Conservation (phyloP, 2,329 filamentous ascomycete species). For the Cladosporium sp. region DNA sequence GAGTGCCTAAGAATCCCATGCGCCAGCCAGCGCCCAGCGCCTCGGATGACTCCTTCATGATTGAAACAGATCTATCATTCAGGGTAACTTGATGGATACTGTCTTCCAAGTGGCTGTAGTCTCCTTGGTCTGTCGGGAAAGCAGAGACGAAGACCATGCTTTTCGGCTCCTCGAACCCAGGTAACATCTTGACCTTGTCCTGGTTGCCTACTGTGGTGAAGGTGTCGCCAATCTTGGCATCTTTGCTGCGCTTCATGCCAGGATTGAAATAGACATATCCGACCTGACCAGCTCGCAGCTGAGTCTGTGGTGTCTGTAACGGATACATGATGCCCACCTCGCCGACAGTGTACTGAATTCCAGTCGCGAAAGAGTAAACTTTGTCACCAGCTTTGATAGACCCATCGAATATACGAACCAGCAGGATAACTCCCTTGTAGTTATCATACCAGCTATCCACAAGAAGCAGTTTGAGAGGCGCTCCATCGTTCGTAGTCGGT, state of each 20-base stretch:
- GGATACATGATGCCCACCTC: slow-evolving; percentile 98
- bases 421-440: slow-evolving; percentile 86
- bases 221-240: slow-evolving; percentile 94
- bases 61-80: slow-evolving; percentile 89
- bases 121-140: slow-evolving; percentile 85
- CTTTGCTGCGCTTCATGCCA: slow-evolving; percentile 94
- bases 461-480: slow-evolving; percentile 75
- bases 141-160: slow-evolving; percentile 98
- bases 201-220: slow-evolving; percentile 79
- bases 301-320: slow-evolving; percentile 71
- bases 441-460: slow-evolving; percentile 99
- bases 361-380: slow-evolving; percentile 82
- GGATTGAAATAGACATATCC: slow-evolving; percentile 97
- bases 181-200: slow-evolving; percentile 70
- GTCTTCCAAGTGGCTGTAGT: slow-evolving; percentile 82
- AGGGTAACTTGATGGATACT: slow-evolving; percentile 90
- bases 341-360: slow-evolving; percentile 84
- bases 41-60: slow-evolving; percentile 91
- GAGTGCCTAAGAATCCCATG: slow-evolving; percentile 87
- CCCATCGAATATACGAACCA: slow-evolving; percentile 90
- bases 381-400: slow-evolving; percentile 76
- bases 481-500: slow-evolving; percentile 66
- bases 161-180: slow-evolving; percentile 94
- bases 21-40: slow-evolving; percentile 92
- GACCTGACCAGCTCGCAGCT: slow-evolving; percentile 84